Conservation (phyloP, 2,329 filamentous ascomycete genomes). For the Stagonosporopsis tanaceti region DNA sequence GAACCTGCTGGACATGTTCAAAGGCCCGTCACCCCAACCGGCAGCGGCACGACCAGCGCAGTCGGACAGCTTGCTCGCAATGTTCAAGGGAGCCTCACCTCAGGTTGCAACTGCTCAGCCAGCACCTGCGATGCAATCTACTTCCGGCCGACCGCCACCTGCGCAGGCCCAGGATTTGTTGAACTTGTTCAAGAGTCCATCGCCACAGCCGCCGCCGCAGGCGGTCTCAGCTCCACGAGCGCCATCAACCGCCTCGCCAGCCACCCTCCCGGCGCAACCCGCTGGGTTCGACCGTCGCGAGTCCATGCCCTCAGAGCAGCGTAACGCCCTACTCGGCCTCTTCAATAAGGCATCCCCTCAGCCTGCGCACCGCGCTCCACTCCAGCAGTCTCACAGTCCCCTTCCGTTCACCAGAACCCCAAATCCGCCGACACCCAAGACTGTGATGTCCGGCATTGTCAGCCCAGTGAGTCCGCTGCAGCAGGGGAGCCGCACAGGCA, state of each 20-base stretch:
- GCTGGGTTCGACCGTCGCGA: constrained; percentile 38
- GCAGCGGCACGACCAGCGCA: constrained; percentile 23
- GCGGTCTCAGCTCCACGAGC: neutral
- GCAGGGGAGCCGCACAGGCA: constrained; percentile 35
- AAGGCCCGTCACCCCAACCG: constrained; percentile 20
- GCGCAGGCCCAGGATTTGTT: constrained; percentile 21
- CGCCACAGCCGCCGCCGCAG: constrained; percentile 9
- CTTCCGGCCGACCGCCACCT: constrained; percentile 6
- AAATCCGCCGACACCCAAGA: constrained; percentile 42
- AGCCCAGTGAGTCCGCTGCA: constrained; percentile 50
- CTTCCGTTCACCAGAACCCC: constrained; percentile 28
- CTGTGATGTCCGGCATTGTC: constrained; percentile 44
- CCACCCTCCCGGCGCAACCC: constrained; percentile 9
- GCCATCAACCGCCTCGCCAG: constrained; percentile 4
- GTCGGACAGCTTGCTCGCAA: constrained; percentile 29
- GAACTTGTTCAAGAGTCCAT: constrained; percentile 20
- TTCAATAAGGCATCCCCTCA: constrained; percentile 41
- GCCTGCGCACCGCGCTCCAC: constrained; percentile 20
- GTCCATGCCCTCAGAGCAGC: constrained; percentile 42
- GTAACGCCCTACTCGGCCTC: constrained; percentile 47
- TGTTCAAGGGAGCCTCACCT: constrained; percentile 28
- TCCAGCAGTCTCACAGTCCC: constrained; percentile 30
- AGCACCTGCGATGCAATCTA: constrained; percentile 24
- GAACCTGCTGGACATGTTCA: constrained; percentile 31
- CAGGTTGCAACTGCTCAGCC: constrained; percentile 4